phyloP scores from a whole-genome alignment of 164 flowering plant species.

The Nelumbo lutea region DNA sequence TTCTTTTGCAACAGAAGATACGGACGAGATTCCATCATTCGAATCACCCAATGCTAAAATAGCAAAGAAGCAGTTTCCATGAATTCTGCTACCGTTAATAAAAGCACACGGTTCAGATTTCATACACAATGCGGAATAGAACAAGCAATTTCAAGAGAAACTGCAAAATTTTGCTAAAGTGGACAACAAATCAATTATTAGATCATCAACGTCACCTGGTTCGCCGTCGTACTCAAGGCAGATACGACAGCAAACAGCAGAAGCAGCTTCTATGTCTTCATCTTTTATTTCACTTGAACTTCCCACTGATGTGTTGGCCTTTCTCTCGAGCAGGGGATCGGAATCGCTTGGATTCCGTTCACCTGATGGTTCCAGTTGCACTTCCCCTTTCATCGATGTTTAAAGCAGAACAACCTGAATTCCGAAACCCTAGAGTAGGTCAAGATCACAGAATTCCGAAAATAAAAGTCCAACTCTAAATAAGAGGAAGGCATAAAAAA shows the following conservation, averaged over 20 bases:
- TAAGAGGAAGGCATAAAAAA: not conserved
- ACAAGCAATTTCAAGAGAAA: not conserved
- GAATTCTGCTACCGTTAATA: not conserved
- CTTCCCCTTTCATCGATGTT: slow-evolving; percentile 39
- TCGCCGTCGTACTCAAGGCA: slow-evolving; percentile 76
- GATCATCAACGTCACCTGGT: slow-evolving; percentile 33
- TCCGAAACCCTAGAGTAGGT: slow-evolving; percentile 10
- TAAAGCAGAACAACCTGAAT: not conserved
- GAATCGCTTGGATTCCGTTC: slow-evolving; percentile 39
- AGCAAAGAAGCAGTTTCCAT: too few species aligned
- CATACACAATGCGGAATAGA: not conserved
- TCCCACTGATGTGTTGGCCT: slow-evolving; percentile 13
- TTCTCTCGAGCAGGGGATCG: slow-evolving; percentile 49
- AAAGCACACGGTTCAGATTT: not conserved
- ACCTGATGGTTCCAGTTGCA: slow-evolving; percentile 40
- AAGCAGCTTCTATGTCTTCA: slow-evolving; percentile 56
- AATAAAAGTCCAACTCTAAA: not conserved
- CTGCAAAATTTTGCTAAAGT: not conserved
- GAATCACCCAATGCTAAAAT: too few species aligned
- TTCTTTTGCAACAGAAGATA: too few species aligned
- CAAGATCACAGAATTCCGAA: not conserved
- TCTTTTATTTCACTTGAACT: slow-evolving; percentile 37
- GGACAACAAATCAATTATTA: not conserved
- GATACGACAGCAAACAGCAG: slow-evolving; percentile 74
- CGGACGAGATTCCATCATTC: too few species aligned